phyloP scores from a whole-genome alignment of 768 basidiomycete genomes.

The Calvatia gigantea region DNA sequence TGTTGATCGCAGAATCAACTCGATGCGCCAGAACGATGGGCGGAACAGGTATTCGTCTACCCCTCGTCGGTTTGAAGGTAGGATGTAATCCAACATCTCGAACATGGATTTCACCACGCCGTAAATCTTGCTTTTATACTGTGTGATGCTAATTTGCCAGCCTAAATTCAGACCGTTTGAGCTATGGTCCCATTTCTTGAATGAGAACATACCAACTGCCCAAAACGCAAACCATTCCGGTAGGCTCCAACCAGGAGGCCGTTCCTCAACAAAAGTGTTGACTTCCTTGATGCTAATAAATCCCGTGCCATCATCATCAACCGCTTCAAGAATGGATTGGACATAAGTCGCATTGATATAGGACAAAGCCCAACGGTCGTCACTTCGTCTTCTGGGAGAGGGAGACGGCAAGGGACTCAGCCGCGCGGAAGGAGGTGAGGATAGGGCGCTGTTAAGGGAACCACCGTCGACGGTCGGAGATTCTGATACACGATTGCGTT shows the following conservation, averaged over 20 bases:
- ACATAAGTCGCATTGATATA: conserved; percentile 36
- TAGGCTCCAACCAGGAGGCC: conserved; percentile 33
- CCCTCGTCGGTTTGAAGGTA: conserved; percentile 27
- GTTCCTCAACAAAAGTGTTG: conserved; percentile 29
- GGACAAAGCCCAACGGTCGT: conserved; percentile 33
- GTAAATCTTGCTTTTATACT: conserved; percentile 31
- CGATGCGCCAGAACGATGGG: conserved; percentile 30
- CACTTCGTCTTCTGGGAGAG: conserved; percentile 17
- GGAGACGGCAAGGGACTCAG: conserved; percentile 12
- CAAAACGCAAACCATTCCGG: conserved; percentile 35
- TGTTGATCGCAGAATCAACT: conserved; percentile 29
- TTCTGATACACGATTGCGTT: conserved; percentile 12
- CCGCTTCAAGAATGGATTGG: conserved; percentile 35
- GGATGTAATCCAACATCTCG: conserved; percentile 24
- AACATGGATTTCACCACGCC: conserved; percentile 28
- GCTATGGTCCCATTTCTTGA: background rate
- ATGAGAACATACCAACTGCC: conserved; percentile 26
- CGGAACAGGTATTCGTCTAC: conserved; percentile 32
- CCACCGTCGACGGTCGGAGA: conserved; percentile 13
- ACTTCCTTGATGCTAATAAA: conserved; percentile 38
- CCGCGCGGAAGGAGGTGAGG: conserved; percentile 15
- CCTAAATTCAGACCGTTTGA: conserved; percentile 16
- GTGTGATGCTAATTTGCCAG: conserved; percentile 32
- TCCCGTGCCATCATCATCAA: conserved; percentile 38
- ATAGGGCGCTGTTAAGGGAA: conserved; percentile 7